Conservation (phyloP, 2,329 filamentous ascomycete species). For the Hypoxylon sp. region DNA sequence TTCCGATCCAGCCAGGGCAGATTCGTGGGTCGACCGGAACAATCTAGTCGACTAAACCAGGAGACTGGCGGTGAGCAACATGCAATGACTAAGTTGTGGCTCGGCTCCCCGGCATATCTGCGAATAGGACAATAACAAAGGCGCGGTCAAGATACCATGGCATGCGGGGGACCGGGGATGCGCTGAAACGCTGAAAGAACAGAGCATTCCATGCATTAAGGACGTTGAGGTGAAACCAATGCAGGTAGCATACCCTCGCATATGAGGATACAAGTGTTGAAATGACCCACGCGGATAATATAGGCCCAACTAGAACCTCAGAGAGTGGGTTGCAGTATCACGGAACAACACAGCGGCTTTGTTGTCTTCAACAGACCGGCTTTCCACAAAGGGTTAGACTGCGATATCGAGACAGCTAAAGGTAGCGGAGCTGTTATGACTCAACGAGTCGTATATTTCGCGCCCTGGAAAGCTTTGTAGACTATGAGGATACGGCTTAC, state of each 20-base stretch:
- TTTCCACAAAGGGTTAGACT: slow-evolving; percentile 33
- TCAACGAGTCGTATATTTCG: slow-evolving; percentile 21
- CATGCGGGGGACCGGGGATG: slow-evolving; percentile 33
- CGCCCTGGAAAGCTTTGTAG: slow-evolving; percentile 28
- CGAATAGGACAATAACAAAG: slow-evolving; percentile 29
- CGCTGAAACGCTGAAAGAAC: slow-evolving; percentile 32
- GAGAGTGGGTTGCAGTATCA: slow-evolving; percentile 35
- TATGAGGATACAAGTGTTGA: slow-evolving; percentile 27
- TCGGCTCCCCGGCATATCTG: slow-evolving; percentile 36
- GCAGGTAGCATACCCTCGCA: slow-evolving; percentile 38
- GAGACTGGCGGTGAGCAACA: slow-evolving; percentile 42
- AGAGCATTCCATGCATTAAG: slow-evolving; percentile 31
- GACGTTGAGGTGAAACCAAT: slow-evolving; percentile 39
- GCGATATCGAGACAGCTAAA: slow-evolving; percentile 15
- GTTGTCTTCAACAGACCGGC: slow-evolving; percentile 33
- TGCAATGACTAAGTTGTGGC: slow-evolving; percentile 31
- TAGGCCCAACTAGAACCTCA: slow-evolving; percentile 35
- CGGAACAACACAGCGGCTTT: slow-evolving; percentile 30
- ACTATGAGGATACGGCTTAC: slow-evolving; percentile 29
- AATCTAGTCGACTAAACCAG: slow-evolving; percentile 18
- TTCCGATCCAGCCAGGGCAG: slow-evolving; percentile 20
- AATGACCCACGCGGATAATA: slow-evolving; percentile 36
- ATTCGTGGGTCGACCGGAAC: slow-evolving; percentile 22
- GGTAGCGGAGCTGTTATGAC: slow-evolving; percentile 17
- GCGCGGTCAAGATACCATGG: slow-evolving; percentile 35